phyloP scores from a whole-genome alignment of 805 yeast species.

The Kregervanrija fluxuum region DNA sequence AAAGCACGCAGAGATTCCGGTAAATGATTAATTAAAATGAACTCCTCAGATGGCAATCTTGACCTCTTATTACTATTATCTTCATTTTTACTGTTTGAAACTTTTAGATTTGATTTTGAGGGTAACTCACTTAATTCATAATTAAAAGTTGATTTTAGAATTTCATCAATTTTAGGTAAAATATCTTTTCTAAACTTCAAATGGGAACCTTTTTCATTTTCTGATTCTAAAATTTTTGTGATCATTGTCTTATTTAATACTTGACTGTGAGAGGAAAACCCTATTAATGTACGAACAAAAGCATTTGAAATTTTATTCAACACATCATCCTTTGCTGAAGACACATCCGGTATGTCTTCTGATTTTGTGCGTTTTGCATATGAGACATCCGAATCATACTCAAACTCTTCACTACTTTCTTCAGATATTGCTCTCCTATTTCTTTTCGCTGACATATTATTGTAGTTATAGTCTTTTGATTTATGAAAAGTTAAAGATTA shows the following conservation, averaged over 20 bases:
- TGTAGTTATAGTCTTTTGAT: no score
- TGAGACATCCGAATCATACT: no score
- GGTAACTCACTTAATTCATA: slow-evolving; percentile 22
- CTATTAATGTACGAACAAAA: slow-evolving; percentile 22
- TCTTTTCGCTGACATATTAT: no score
- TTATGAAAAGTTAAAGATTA: no score
- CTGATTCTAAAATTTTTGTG: slow-evolving; percentile 23
- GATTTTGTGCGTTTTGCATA: no score
- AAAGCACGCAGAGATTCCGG: slow-evolving; percentile 17
- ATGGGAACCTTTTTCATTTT: slow-evolving; percentile 22
- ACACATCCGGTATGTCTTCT: not conserved
- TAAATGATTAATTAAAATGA: slow-evolving; percentile 18
- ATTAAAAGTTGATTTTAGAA: slow-evolving; percentile 16
- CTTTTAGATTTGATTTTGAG: slow-evolving; percentile 2
- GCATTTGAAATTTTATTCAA: slow-evolving; percentile 18
- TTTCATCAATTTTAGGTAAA: slow-evolving; percentile 10
- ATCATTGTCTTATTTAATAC: slow-evolving; percentile 20
- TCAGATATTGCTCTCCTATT: no score
- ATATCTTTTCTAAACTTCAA: slow-evolving; percentile 22
- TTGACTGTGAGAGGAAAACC: slow-evolving; percentile 22
- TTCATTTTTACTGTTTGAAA: not conserved
- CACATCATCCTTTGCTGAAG: slow-evolving; percentile 8
- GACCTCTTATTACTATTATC: not conserved
- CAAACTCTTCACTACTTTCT: no score
- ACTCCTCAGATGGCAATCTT: slow-evolving; percentile 13